phyloP scores from a whole-genome alignment of 2,329 filamentous ascomycete species.

The Aspergillus sp. region DNA sequence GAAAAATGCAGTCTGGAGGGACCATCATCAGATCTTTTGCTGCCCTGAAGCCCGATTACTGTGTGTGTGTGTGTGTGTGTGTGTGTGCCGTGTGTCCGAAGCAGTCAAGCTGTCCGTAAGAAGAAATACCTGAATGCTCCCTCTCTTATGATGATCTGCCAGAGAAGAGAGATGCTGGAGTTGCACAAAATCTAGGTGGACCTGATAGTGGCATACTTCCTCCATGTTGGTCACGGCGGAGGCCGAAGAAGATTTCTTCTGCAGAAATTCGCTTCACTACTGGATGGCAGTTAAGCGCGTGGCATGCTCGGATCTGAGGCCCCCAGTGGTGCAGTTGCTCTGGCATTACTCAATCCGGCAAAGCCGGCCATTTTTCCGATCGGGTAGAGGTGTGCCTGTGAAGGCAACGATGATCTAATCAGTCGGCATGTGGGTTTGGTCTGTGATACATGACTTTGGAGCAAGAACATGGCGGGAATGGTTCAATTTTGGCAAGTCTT shows the following conservation, averaged over 20 bases:
- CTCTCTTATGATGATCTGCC: background rate
- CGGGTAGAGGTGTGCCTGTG: background rate
- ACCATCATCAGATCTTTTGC: background rate
- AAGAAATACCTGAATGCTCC: background rate
- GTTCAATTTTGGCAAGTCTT: background rate
- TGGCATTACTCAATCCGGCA: constrained; percentile 10
- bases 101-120: background rate
- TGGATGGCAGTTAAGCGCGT: constrained; percentile 3
- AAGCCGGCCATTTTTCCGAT: constrained; percentile 13
- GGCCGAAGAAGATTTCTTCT: background rate
- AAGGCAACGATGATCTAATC: background rate
- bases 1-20: background rate
- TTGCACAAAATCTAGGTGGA: constrained; percentile 1
- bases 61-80: background rate
- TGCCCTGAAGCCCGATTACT: background rate
- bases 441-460: background rate
- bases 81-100: background rate
- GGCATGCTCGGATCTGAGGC: constrained; percentile 9
- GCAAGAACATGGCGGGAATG: background rate
- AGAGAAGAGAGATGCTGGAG: background rate
- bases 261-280: background rate
- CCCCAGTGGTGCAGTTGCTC: background rate
- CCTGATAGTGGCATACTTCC: background rate
- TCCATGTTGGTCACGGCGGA: background rate
- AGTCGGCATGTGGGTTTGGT: constrained; percentile 6